A percentile compares a stretch with the other conserved stretches of the same genome.
These are phyloP conservation scores for Leonotis leonurus DNA, from an alignment of 257 asterid species.

Conservation along the genomic window DNA sequence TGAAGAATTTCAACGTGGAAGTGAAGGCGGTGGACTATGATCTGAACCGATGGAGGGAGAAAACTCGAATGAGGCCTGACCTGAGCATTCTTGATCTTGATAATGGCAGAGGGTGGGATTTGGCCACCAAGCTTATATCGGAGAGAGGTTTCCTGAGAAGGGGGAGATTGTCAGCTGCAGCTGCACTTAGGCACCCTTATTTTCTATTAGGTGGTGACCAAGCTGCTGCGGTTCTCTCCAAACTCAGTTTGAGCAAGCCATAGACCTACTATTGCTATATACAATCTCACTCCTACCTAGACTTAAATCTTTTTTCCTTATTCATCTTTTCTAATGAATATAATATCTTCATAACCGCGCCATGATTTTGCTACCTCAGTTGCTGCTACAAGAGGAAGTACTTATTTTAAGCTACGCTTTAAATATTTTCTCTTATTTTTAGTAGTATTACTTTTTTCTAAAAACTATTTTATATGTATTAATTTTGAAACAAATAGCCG, in stretches of 20 bases:
- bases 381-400: no score
- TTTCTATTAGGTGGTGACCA: constrained; percentile 86
- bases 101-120: constrained; percentile 96
- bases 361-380: no score
- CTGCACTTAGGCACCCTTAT: constrained; percentile 94
- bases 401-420: no score
- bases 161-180: constrained; percentile 78
- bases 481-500: no score
- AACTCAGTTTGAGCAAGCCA: constrained; percentile 47
- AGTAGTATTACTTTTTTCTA: no score
- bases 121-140: constrained; percentile 75
- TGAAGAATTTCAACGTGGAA: constrained; percentile 73
- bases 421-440: no score
- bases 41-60: constrained; percentile 81
- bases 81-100: constrained; percentile 81
- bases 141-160: constrained; percentile 54
- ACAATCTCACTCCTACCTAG: constrained; percentile 1
- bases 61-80: constrained; percentile 60
- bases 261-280: constrained; percentile 5
- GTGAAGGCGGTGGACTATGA: constrained; percentile 73
- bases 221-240: constrained; percentile 88
- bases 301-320: not conserved
- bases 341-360: no score
- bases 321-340: no score
- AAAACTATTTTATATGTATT: no score